These are phyloP conservation scores for Tuber borchii DNA, from an alignment of 495 filamentous ascomycete genomes.

Conservation along the genomic window DNA sequence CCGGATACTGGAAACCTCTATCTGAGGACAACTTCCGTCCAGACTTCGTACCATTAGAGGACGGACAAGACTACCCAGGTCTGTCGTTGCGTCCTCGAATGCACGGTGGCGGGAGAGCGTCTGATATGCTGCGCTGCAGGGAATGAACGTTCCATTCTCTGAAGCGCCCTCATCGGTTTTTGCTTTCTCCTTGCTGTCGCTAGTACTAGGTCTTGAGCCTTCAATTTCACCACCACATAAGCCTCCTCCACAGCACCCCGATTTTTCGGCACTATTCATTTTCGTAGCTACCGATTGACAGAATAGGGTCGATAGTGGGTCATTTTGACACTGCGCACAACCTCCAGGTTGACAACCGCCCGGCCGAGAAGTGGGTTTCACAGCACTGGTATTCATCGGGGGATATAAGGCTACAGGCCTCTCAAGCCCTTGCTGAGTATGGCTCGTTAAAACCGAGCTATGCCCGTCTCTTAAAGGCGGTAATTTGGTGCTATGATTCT, in stretches of 20 bases:
- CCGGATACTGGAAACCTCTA: conserved; percentile 83
- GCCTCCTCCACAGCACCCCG: conserved; percentile 50
- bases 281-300: conserved; percentile 71
- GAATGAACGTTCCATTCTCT: conserved; percentile 46
- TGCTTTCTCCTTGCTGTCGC: background rate
- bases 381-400: conserved; percentile 26
- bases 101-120: conserved; percentile 72
- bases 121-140: conserved; percentile 75
- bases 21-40: conserved; percentile 54
- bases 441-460: conserved; percentile 8
- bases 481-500: conserved; percentile 28
- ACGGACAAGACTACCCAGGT: conserved; percentile 68
- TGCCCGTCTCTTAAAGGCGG: conserved; percentile 28
- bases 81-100: conserved; percentile 67
- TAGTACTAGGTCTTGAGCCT: background rate
- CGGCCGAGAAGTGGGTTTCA: conserved; percentile 49
- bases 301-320: conserved; percentile 75
- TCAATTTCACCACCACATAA: conserved; percentile 40
- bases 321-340: conserved; percentile 68
- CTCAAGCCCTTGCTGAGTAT: conserved; percentile 15
- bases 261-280: conserved; percentile 10
- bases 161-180: background rate
- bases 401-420: conserved; percentile 27
- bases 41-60: conserved; percentile 54
- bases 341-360: conserved; percentile 61